A percentile compares a stretch with the other conserved stretches of the same genome.
phyloP scores from a whole-genome alignment of 352 stramenopile genomes.

The Pseudoperonospora humuli region DNA sequence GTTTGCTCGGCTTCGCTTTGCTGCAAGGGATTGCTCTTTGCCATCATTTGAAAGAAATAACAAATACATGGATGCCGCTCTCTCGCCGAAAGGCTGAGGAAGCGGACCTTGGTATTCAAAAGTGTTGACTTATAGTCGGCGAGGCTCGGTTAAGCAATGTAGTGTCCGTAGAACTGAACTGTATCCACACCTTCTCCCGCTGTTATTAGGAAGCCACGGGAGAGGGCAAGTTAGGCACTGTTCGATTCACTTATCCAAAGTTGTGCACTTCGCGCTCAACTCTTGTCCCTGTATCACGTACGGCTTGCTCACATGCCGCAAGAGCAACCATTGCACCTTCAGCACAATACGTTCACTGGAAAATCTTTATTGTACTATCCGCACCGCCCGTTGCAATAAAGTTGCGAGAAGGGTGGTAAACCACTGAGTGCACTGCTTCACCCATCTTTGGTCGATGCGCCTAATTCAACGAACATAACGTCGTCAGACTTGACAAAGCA shows the following conservation, averaged over 20 bases:
- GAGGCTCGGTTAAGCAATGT: neutral
- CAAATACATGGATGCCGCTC: constrained; percentile 19
- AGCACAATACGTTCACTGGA: constrained; percentile 45
- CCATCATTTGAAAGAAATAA: constrained; percentile 49
- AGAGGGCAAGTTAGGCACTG: constrained; percentile 9
- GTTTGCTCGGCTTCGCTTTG: constrained; percentile 9
- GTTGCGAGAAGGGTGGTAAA: constrained; percentile 71
- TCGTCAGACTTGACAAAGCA: neutral
- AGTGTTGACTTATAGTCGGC: neutral
- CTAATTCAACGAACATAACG: constrained; percentile 19
- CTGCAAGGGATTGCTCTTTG: constrained; percentile 36
- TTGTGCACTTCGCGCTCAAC: constrained; percentile 2
- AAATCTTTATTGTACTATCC: constrained; percentile 85
- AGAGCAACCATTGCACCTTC: constrained; percentile 9
- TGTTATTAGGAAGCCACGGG: constrained; percentile 1
- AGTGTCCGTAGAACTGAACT: constrained; percentile 1
- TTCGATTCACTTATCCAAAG: constrained; percentile 31
- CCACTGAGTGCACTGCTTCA: constrained; percentile 68
- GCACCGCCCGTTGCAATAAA: constrained; percentile 74
- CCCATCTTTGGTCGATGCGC: constrained; percentile 74
- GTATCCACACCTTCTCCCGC: constrained; percentile 16
- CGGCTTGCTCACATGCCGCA: constrained; percentile 6
- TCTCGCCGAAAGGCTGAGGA: constrained; percentile 23
- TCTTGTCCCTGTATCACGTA: constrained; percentile 16
- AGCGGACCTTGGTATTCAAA: constrained; percentile 20